Base-by-base conservation (phyloP, 352 stramenopile species). In the Phytophthora kernoviae region DNA sequence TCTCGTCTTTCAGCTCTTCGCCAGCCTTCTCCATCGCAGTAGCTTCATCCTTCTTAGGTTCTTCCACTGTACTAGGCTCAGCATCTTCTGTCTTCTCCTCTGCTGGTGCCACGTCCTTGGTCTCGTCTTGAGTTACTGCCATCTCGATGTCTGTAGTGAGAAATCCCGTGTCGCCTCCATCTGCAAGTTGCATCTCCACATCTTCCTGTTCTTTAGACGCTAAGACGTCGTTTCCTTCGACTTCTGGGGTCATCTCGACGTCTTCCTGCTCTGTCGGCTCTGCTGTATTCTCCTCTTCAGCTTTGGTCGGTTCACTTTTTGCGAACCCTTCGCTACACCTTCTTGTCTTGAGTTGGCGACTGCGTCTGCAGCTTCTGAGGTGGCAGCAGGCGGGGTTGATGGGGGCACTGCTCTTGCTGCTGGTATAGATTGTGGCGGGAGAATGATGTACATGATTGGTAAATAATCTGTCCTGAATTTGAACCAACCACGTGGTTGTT, bases 401-500 rank as follows among this genome's bases (percentile, higher is more conserved):
- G 37, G 37, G 12, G n/a, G n/a, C n/a, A n/a, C n/a, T n/a, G 27
- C 62, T 43, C 51, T 53, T 68, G 40, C 37, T 68, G 27, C 20
- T 11, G 22, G 46, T 65, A 51, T 51, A 63, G 54, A 71, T 75
- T 18, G 22, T 39, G 36, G 33, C 26, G 15, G 8, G 8, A 12
- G 51, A 34, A n/a, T 58, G 21, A 47, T 64, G 54, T 60, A 61
- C 54, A 68, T 79, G 60, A 69, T 66, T 78, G 73, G 69, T 61
- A 63, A 73, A 76, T 79, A 68, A n/a, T n/a, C 71, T 62, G 65
- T 69, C 78, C 3, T 30, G 6, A 30, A 7, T 30, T 30, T 30
- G 6, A 6, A 7, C 24, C 24, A 30, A 30, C n/a, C n/a, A n/a
- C n/a, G n/a, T n/a, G n/a, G n/a, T n/a, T n/a, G n/a, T n/a, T n/a